Base-by-base conservation (phyloP, 1,284 basidiomycete genomes). In the Ganoderma resinaceum region DNA sequence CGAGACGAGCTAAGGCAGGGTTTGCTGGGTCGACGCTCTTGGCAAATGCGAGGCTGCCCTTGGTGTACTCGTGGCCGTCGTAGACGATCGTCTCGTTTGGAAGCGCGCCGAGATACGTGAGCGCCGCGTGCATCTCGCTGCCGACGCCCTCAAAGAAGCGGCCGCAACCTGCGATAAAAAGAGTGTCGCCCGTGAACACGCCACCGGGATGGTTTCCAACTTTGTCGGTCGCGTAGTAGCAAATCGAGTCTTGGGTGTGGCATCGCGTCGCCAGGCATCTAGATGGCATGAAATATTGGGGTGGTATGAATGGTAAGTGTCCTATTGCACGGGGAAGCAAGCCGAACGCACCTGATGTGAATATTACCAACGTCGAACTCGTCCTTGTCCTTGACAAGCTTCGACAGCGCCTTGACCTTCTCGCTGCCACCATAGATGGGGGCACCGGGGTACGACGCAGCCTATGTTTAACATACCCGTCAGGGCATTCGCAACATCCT, bases 241-340 rank as follows among this genome's bases (percentile, higher is more conserved):
- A 97, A 77, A 97, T 97, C 53, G 95, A 97, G 80, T 99, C 97
- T 78, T 95, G 95, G 1, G 97, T 99, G 79, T 99, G 97, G 81
- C 96, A 98, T 0, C 97, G 97, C 0, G 97, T 99, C 16, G 94
- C 91, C 23, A 96, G 81, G 79, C 93, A 94, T 78, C 94, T 95
- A 38, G 26, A 38, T 46, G 43, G 16, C n/a, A 29, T 6, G 52
- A 33, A 61, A 40, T 52, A 52, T 42, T 42, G 40, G 29, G 65
- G 38, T 52, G 61, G 40, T 9, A 58, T 35, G 26, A 11, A 29
- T 37, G 1, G 31, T 35, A 52, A n/a, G 38, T 14, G 35, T 29
- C 37, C 35, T 37, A 11, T 60, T 38, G 29, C 14, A 35, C 33
- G 3, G 11, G 35, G 23, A 60, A 8, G 37, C 9, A 23, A 59